These are phyloP conservation scores for Phaeoacremonium minimum DNA, from an alignment of 2,329 filamentous ascomycete genomes.

Conservation along the genomic window DNA sequence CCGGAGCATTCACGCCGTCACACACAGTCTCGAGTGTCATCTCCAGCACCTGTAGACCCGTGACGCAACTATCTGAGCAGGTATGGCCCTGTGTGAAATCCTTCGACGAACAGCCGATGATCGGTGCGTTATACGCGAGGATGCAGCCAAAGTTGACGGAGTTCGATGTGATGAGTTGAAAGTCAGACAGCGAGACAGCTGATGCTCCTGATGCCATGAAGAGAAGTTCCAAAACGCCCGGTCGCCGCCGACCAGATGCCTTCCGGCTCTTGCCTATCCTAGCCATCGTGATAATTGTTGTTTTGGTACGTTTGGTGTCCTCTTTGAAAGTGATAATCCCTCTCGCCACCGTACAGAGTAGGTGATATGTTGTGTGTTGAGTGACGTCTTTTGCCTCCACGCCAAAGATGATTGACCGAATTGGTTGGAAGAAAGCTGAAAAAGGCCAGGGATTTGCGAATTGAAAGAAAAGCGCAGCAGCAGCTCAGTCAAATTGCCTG, in stretches of 20 bases:
- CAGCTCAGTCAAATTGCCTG: too few relatives aligned
- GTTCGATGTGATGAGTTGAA: constrained; percentile 33
- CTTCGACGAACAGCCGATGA: constrained; percentile 26
- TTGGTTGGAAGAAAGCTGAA: not conserved
- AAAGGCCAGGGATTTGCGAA: not conserved
- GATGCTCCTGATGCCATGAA: constrained; percentile 17
- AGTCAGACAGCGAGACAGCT: constrained; percentile 30
- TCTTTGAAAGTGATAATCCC: not conserved
- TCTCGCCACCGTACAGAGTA: not conserved
- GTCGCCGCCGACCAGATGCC: constrained; percentile 3
- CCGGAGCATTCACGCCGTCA: constrained; percentile 60
- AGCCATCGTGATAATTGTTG: too few relatives aligned
- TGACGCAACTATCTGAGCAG: constrained; percentile 32
- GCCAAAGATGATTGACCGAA: not conserved
- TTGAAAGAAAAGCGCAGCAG: too few relatives aligned
- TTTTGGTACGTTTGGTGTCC: not conserved
- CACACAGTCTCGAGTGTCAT: constrained; percentile 69
- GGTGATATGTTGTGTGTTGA: not conserved
- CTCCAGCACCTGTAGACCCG: constrained; percentile 69
- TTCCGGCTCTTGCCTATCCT: not conserved
- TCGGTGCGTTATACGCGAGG: constrained; percentile 34
- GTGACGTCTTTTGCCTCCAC: not conserved
- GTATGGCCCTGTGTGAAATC: constrained; percentile 28
- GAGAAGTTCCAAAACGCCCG: constrained; percentile 7
- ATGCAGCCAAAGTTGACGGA: constrained; percentile 30